A percentile compares a stretch with the other conserved stretches of the same genome.
Evolutionary conservation across 2,329 filamentous ascomycete genomes (phyloP).

Genomic region (Metarhizium humberi): DNA sequence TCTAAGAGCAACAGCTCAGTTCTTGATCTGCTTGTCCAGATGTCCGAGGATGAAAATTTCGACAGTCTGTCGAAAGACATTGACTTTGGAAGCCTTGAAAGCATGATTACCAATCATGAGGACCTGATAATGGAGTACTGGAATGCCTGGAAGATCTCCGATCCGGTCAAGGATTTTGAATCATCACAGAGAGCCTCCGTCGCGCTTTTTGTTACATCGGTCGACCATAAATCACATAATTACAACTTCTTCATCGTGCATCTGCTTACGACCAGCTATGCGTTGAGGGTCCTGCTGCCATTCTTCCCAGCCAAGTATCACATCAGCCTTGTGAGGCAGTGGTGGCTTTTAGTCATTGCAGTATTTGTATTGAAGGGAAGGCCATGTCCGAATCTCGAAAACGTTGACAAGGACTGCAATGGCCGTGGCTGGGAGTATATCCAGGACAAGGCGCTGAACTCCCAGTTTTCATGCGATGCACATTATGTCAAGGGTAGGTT

Average conservation of each 20-base stretch:
- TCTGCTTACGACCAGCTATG: constrained; percentile 76
- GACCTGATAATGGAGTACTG: constrained; percentile 73
- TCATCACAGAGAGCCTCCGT: constrained; percentile 56
- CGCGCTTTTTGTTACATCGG: constrained; percentile 53
- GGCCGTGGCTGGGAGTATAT: constrained; percentile 71
- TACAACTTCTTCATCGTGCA: constrained; percentile 84
- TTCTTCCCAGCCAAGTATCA: constrained; percentile 66
- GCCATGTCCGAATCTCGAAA: constrained; percentile 60
- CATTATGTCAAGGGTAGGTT: constrained; percentile 72
- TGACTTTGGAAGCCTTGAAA: constrained; percentile 53
- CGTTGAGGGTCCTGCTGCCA: constrained; percentile 76
- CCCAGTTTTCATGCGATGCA: constrained; percentile 59
- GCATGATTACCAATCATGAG: constrained; percentile 61
- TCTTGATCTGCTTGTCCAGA: constrained; percentile 59
- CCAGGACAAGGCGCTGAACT: constrained; percentile 59
- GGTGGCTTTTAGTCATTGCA: constrained; percentile 77
- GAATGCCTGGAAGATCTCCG: constrained; percentile 71
- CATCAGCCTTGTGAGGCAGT: constrained; percentile 65
- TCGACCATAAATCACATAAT: constrained; percentile 45
- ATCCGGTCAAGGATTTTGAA: constrained; percentile 66
- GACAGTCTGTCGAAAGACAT: constrained; percentile 52
- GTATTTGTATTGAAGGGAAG: constrained; percentile 70
- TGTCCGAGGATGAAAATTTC: constrained; percentile 61
- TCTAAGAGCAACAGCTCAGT: constrained; percentile 52
- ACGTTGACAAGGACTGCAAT: constrained; percentile 49